Evolutionary conservation across 2,329 filamentous ascomycete genomes (phyloP).

Genomic region (Paecilomyces formosus): DNA sequence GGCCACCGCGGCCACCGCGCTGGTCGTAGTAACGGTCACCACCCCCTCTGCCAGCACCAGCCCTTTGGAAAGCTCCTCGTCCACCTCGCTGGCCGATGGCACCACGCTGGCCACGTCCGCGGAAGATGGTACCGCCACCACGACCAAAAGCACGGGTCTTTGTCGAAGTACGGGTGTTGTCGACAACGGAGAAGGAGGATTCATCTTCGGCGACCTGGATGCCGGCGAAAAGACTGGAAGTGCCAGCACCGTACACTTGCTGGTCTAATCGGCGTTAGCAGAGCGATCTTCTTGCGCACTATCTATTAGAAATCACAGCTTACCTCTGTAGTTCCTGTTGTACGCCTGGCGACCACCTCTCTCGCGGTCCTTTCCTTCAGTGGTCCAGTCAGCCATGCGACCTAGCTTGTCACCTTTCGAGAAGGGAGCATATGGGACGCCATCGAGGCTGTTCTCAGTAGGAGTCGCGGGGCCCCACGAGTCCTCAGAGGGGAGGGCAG

Average conservation of each 20-base stretch:
- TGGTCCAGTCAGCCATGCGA: slow-evolving; percentile 97
- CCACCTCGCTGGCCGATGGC: slow-evolving; percentile 60
- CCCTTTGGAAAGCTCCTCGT: slow-evolving; percentile 65
- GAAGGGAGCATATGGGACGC: slow-evolving; percentile 95
- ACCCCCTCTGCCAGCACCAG: slow-evolving; percentile 59
- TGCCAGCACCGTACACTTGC: slow-evolving; percentile 90
- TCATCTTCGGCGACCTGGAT: slow-evolving; percentile 89
- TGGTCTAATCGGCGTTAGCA: slow-evolving; percentile 56
- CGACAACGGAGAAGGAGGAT: slow-evolving; percentile 94
- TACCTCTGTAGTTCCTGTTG: slow-evolving; percentile 88
- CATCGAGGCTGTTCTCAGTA: slow-evolving; percentile 80
- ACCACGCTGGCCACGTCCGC: slow-evolving; percentile 68
- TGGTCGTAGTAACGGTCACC: slow-evolving; percentile 61
- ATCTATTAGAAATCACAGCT: slow-evolving; percentile 10
- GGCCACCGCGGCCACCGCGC: slow-evolving; percentile 59
- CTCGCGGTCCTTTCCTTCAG: slow-evolving; percentile 68
- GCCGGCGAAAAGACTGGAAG: slow-evolving; percentile 74
- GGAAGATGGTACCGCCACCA: slow-evolving; percentile 83
- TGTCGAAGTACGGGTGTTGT: slow-evolving; percentile 79
- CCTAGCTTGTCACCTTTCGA: slow-evolving; percentile 98
- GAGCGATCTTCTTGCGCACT: slow-evolving; percentile 3
- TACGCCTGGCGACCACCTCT: slow-evolving; percentile 80
- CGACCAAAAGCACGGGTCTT: slow-evolving; percentile 77
- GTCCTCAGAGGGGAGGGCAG: slow-evolving; percentile 65
- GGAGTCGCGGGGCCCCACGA: slow-evolving; percentile 83